Evolutionary conservation across 345 rosid genomes (phyloP).

Genomic region (Viola odorata): DNA sequence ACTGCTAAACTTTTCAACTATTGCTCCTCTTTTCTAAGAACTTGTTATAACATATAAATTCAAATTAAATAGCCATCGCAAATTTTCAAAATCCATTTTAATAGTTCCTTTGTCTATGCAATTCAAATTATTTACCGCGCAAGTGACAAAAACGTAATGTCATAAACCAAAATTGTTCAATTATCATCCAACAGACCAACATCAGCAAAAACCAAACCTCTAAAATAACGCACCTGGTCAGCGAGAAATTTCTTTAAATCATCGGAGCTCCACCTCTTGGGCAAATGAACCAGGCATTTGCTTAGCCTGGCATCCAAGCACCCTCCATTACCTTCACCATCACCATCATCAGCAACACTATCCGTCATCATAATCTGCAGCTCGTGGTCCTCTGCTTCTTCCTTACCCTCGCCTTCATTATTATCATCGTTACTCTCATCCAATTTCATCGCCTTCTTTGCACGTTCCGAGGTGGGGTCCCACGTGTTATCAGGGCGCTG

Average conservation of each 20-base stretch:
- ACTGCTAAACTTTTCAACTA: no score
- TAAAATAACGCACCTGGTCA: slow-evolving; percentile 43
- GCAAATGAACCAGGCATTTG: slow-evolving; percentile 78
- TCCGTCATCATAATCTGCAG: slow-evolving; percentile 57
- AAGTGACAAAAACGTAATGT: background rate
- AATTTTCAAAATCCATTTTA: no score
- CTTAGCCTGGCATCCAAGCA: slow-evolving; percentile 44
- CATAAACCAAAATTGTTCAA: background rate
- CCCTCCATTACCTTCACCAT: slow-evolving; percentile 36
- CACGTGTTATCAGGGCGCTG: slow-evolving; percentile 72
- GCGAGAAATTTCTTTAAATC: slow-evolving; percentile 49
- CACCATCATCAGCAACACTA: slow-evolving; percentile 32
- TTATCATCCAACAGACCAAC: background rate
- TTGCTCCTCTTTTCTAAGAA: no score
- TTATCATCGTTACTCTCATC: slow-evolving; percentile 22
- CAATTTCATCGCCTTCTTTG: slow-evolving; percentile 47
- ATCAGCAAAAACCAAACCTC: background rate
- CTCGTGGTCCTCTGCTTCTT: slow-evolving; percentile 19
- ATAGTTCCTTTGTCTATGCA: no score
- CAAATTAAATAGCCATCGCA: no score
- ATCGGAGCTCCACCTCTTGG: slow-evolving; percentile 62
- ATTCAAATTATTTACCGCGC: no score
- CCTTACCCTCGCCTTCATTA: slow-evolving; percentile 14
- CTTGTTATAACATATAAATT: no score
- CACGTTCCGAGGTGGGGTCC: slow-evolving; percentile 93